Percentiles rank a stretch among this genome's conserved stretches.
phyloP scores from a whole-genome alignment of 345 rosid genomes.

The Gossypium sturtianum region DNA sequence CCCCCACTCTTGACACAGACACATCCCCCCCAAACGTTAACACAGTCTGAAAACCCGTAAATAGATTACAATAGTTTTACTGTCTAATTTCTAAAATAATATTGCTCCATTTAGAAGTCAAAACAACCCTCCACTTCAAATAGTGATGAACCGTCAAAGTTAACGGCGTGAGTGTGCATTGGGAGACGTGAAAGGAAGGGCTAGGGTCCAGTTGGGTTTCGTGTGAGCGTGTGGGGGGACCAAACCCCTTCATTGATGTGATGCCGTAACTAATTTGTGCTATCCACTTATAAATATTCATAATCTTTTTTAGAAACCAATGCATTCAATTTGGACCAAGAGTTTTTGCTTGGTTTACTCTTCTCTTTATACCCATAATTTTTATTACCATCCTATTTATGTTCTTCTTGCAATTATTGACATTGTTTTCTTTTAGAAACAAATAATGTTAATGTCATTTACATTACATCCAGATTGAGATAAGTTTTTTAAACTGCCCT shows the following conservation, averaged over 20 bases:
- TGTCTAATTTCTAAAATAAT: too few species aligned
- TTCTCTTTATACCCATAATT: not conserved
- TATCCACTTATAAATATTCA: not conserved
- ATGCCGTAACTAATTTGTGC: conserved; percentile 11
- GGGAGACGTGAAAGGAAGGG: not conserved
- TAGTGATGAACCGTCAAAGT: not conserved
- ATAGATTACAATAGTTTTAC: too few species aligned
- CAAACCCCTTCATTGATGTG: conserved; percentile 10
- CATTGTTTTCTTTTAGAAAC: not conserved
- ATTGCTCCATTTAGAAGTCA: too few species aligned
- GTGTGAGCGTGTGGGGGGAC: conserved; percentile 24
- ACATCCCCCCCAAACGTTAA: not conserved
- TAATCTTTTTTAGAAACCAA: not conserved
- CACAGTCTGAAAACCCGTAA: not conserved
- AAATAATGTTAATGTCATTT: too few species aligned
- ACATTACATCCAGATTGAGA: too few species aligned
- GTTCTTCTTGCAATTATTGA: not conserved
- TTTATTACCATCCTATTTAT: not conserved
- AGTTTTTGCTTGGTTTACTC: not conserved
- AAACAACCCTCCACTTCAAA: too few species aligned
- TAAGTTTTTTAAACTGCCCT: too few species aligned
- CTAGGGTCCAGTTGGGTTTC: conserved; percentile 19
- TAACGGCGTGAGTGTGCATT: not conserved
- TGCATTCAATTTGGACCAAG: conserved; percentile 4
- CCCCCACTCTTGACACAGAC: not conserved